Evolutionary conservation across 768 basidiomycete genomes (phyloP), one percentile per base, ranked within the genome.

Genomic region (Sistotremastrum suecicum): DNA sequence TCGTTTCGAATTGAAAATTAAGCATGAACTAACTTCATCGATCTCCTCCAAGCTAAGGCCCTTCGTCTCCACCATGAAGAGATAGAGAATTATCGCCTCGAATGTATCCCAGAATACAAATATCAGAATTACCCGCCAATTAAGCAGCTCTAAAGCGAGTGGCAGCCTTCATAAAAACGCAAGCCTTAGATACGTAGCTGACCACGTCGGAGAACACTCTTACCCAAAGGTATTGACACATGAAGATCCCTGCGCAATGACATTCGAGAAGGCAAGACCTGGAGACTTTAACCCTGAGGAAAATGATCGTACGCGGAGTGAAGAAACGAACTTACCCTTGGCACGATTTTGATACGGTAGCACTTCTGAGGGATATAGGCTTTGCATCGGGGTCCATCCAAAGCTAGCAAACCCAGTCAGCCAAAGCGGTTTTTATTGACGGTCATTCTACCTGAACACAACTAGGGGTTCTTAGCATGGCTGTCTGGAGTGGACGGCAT

Each of bases 211-310:
- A 20, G 20, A 20, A 20, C 20, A 20, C 20, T 54, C 67, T 5
- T 52, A 68, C 68, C 65, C 71, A 53, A 72, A 73, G 4, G 71
- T 72, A 45, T 72, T 73, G 53, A 73, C 70, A 54, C 68, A 60
- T 3, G 64, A 63, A 20, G 69, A 58, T 4, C 62, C 59, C 48
- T 70, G 68, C 5, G 66, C 56, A 28, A 67, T 59, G 35, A 72
- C 64, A 4, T 65, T 67, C 11, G 71, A 59, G 55, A 72, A 71
- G 0, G 69, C 70, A 30, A 75, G 65, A 31, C 69, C 20, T 20
- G 20, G 20, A 20, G 20, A 20, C 20, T 20, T 20, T 20, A 20
- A 20, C 20, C 20, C 20, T 20, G 20, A 20, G 20, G 20, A 20
- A 20, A 20, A 20, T 20, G 20, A 20, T 20, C 20, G 20, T 20